phyloP scores from a whole-genome alignment of 169 alveolate genomes.

The Toxoplasma gondii region DNA sequence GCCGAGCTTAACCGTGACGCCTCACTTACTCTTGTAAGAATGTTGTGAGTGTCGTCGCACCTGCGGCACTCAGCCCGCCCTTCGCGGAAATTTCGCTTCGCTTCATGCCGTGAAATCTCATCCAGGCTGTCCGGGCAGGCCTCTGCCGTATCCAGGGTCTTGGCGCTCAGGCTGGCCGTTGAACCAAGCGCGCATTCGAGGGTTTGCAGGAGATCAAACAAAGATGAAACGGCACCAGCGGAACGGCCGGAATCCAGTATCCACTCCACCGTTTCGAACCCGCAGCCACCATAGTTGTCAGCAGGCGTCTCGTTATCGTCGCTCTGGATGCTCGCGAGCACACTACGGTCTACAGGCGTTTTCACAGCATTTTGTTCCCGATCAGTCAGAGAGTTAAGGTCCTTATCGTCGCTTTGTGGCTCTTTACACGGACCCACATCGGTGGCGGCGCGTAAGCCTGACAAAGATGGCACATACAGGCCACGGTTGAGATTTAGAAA shows the following conservation, averaged over 20 bases:
- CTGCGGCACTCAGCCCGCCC: background rate
- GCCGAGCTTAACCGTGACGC: background rate
- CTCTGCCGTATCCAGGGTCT: background rate
- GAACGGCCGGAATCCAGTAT: too few species aligned
- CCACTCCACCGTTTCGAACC: too few species aligned
- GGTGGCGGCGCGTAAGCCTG: background rate
- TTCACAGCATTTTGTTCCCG: background rate
- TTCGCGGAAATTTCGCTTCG: background rate
- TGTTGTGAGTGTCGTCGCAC: background rate
- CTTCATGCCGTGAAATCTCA: background rate
- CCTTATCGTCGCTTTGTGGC: background rate
- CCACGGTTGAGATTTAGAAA: background rate
- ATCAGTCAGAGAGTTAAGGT: too few species aligned
- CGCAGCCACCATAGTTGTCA: too few species aligned
- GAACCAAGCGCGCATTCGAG: background rate
- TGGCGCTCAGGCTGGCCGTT: background rate
- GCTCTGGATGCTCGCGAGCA: background rate
- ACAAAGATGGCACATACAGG: background rate
- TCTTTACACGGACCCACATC: background rate
- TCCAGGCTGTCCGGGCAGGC: background rate
- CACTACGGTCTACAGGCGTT: background rate
- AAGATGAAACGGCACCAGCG: background rate
- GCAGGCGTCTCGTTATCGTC: background rate
- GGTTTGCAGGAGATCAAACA: background rate
- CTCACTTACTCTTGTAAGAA: background rate